Evolutionary conservation across 192 early-diverging fungal genomes (phyloP).

Genomic region (Entomortierella lignicola): DNA sequence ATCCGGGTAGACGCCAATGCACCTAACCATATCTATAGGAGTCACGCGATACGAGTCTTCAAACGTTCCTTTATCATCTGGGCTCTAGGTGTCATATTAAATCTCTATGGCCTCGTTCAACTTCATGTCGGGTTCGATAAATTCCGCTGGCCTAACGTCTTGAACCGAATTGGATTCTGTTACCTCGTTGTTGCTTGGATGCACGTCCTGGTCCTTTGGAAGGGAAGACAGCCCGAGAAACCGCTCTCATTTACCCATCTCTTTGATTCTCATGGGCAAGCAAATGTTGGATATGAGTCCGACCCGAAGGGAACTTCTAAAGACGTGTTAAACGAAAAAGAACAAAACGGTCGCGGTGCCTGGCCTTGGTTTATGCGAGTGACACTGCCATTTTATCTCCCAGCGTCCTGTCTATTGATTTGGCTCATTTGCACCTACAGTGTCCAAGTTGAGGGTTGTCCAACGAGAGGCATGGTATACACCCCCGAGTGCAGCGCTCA

Average conservation of each 20-base stretch:
- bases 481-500: conserved; percentile 62
- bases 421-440: conserved; percentile 49
- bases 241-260: conserved; percentile 20
- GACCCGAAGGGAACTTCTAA: neutral
- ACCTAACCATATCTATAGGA: conserved; percentile 2
- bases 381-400: conserved; percentile 32
- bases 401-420: conserved; percentile 16
- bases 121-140: conserved; percentile 15
- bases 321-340: neutral
- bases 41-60: conserved; percentile 30
- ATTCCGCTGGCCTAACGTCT: conserved; percentile 58
- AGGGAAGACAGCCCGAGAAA: conserved; percentile 25
- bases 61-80: conserved; percentile 52
- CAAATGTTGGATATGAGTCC: neutral
- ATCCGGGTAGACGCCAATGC: conserved; percentile 26
- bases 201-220: conserved; percentile 33
- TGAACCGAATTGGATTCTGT: conserved; percentile 64
- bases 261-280: neutral
- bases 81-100: conserved; percentile 54
- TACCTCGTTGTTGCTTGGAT: conserved; percentile 55
- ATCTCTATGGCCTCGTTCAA: conserved; percentile 47
- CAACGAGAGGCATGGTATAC: conserved; percentile 21
- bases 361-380: conserved; percentile 49
- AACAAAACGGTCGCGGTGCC: neutral
- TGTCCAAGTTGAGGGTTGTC: conserved; percentile 39